A percentile compares a stretch with the other conserved stretches of the same genome.
Conservation (phyloP, 139 green algal species). For the Chlamydomonas asymmetrica region DNA sequence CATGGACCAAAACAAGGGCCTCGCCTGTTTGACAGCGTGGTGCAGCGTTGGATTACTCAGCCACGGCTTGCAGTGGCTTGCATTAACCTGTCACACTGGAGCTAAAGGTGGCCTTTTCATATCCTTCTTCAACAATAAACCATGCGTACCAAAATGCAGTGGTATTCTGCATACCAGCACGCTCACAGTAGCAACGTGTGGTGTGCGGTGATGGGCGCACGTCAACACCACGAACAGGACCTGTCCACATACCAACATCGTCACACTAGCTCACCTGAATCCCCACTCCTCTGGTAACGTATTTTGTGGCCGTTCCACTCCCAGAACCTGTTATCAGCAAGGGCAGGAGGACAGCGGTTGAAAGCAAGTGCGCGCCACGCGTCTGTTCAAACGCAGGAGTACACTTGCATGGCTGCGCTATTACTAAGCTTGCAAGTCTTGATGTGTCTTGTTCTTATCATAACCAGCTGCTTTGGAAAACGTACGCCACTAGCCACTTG, state of each 20-base stretch:
- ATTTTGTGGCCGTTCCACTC: conserved; percentile 81
- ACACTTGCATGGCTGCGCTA: no score
- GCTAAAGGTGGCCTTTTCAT: not conserved
- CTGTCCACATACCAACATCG: no score
- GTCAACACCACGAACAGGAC: no score
- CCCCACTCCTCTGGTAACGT: conserved; percentile 74
- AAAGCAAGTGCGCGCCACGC: no score
- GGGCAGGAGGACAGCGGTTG: no score
- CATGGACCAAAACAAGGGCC: conserved; percentile 79
- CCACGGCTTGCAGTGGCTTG: not conserved
- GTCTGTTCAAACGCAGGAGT: no score
- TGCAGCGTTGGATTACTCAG: conserved; percentile 17
- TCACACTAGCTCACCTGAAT: conserved; percentile 20
- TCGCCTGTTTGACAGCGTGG: not conserved
- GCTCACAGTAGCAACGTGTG: not conserved
- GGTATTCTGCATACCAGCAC: not conserved
- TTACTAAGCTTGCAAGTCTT: no score
- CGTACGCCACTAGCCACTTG: no score
- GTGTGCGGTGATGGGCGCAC: no score
- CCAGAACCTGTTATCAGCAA: conserved; percentile 59
- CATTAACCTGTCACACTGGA: not conserved
- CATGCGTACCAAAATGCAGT: not conserved
- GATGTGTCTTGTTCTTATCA: no score
- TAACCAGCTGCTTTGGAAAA: no score
- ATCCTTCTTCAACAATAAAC: not conserved